phyloP scores from a whole-genome alignment of 176 grass and related monocot species.

The Otatea glauca region DNA sequence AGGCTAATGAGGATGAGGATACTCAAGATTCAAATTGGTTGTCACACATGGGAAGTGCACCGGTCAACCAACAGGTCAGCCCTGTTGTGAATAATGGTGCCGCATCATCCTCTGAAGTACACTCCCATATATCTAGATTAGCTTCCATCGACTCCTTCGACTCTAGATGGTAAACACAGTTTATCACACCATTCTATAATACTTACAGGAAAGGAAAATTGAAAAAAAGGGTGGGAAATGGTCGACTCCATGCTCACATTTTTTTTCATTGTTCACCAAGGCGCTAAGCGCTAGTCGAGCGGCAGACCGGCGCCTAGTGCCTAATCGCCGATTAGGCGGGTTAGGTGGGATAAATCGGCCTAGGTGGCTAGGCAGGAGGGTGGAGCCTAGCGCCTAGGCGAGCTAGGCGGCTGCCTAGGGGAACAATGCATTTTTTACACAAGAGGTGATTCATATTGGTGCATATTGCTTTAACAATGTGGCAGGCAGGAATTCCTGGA shows the following conservation, averaged over 20 bases:
- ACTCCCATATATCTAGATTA: slow-evolving; percentile 74
- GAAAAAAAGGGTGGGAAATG: slow-evolving; percentile 28
- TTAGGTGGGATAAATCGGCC: no score
- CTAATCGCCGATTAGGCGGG: no score
- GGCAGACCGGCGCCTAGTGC: no score
- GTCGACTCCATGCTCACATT: not conserved
- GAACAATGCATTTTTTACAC: not conserved
- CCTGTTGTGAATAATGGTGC: slow-evolving; percentile 57
- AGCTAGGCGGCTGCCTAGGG: no score
- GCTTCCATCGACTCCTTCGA: slow-evolving; percentile 67
- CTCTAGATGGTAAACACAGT: slow-evolving; percentile 85
- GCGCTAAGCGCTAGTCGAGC: no score
- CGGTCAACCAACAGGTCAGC: slow-evolving; percentile 53
- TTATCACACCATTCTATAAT: slow-evolving; percentile 35
- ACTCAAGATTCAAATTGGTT: slow-evolving; percentile 75
- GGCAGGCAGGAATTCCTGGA: slow-evolving; percentile 94
- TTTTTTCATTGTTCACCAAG: not conserved
- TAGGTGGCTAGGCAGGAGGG: no score
- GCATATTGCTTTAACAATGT: slow-evolving; percentile 45
- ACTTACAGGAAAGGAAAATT: slow-evolving; percentile 28
- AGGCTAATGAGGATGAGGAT: slow-evolving; percentile 76
- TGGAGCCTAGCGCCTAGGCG: no score
- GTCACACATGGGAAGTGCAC: slow-evolving; percentile 57
- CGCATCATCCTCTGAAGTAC: slow-evolving; percentile 76
- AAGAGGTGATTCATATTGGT: slow-evolving; percentile 33